phyloP scores from a whole-genome alignment of 148 eudicot genomes.

The Selenicereus undatus region DNA sequence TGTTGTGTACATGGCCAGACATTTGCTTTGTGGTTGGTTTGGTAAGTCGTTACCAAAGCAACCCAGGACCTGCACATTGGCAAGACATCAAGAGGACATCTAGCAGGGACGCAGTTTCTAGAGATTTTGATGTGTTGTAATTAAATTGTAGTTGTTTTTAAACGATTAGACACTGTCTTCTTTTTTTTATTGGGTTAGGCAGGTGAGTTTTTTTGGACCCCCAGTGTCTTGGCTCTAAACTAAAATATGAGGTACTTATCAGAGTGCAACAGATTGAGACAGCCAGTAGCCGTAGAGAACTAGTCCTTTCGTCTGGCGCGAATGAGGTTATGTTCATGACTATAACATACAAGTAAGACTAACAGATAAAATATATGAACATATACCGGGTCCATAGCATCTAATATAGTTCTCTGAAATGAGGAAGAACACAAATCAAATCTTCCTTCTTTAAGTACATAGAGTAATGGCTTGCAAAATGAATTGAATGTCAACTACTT shows the following conservation, averaged over 20 bases:
- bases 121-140: too few species aligned
- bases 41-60: too few species aligned
- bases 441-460: neutral
- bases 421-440: constrained; percentile 14
- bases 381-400: constrained; percentile 3
- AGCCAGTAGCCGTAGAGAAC: constrained; percentile 7
- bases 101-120: too few species aligned
- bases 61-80: too few species aligned
- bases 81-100: too few species aligned
- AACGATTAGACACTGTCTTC: too few species aligned
- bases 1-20: too few species aligned
- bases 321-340: neutral
- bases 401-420: constrained; percentile 16
- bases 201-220: too few species aligned
- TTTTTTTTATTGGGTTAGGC: too few species aligned
- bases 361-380: constrained; percentile 15
- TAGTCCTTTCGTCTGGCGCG: constrained; percentile 2
- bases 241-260: constrained; percentile 13
- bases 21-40: too few species aligned
- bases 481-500: neutral
- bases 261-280: constrained; percentile 11
- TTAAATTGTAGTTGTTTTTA: too few species aligned
- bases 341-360: neutral
- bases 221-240: neutral
- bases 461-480: constrained; percentile 11